Evolutionary conservation across 2,329 filamentous ascomycete species (phyloP).

Genomic region (Bipolaris zeicola): DNA sequence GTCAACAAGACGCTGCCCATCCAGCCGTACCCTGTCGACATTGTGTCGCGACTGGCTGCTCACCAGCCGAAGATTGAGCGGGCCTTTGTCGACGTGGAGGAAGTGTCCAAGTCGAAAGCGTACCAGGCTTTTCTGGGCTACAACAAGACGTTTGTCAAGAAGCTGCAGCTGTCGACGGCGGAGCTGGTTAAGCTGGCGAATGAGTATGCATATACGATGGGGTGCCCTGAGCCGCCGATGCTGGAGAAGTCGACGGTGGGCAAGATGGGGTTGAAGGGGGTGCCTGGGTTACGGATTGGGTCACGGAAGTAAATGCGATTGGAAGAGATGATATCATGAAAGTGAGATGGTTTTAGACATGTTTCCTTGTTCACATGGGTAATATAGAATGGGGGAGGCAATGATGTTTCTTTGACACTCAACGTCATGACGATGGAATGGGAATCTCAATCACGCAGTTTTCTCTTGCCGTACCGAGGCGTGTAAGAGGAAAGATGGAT

Average conservation of each 20-base stretch:
- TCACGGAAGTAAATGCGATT: constrained; percentile 17
- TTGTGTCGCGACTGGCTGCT: constrained; percentile 45
- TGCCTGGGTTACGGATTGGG: constrained; percentile 48
- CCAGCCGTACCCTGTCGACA: constrained; percentile 54
- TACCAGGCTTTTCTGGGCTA: constrained; percentile 57
- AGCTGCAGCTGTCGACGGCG: constrained; percentile 47
- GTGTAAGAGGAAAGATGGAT: too few relatives aligned
- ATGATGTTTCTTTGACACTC: too few relatives aligned
- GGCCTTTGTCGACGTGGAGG: constrained; percentile 48
- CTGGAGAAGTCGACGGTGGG: constrained; percentile 54
- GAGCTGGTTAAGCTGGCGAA: constrained; percentile 53
- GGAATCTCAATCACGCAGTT: too few relatives aligned
- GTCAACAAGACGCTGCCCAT: constrained; percentile 58
- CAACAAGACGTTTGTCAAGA: constrained; percentile 54
- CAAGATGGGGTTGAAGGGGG: constrained; percentile 57
- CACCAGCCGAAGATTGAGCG: constrained; percentile 40
- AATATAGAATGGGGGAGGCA: too few relatives aligned
- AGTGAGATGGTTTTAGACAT: neutral
- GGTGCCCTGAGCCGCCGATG: constrained; percentile 53
- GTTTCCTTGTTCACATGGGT: too few relatives aligned
- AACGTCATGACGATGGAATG: too few relatives aligned
- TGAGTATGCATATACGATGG: constrained; percentile 51
- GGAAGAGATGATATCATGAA: constrained; percentile 14
- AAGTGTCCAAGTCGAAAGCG: constrained; percentile 50
- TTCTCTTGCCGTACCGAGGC: too few relatives aligned